These are phyloP conservation scores for Exobasidium cylindrosporum DNA, from an alignment of 1,284 basidiomycete genomes.

Conservation along the genomic window DNA sequence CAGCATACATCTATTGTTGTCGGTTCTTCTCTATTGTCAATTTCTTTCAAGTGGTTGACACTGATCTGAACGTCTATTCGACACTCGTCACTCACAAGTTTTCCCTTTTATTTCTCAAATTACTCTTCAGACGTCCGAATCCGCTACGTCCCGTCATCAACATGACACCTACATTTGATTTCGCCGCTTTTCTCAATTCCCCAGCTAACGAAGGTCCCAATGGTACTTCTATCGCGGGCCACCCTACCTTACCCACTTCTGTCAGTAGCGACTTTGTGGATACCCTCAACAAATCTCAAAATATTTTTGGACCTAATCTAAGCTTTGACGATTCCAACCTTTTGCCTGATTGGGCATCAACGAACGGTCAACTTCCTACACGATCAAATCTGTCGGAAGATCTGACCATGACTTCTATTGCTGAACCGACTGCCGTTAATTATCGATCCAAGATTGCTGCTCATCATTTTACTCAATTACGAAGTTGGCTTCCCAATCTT, in stretches of 20 bases:
- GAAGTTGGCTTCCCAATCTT: constrained; percentile 4
- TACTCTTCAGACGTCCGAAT: constrained; percentile 2
- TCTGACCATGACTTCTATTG: neutral
- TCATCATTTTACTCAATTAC: constrained; percentile 18
- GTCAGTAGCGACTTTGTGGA: constrained; percentile 1
- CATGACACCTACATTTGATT: constrained; percentile 13
- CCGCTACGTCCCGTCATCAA: constrained; percentile 4
- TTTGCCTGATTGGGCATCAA: neutral
- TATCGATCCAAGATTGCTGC: constrained; percentile 22
- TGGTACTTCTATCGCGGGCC: neutral
- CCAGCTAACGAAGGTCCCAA: constrained; percentile 3
- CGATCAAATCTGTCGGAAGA: neutral
- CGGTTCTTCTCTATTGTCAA: neutral
- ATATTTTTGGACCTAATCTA: neutral
- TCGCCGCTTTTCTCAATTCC: constrained; percentile 20
- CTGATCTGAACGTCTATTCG: neutral
- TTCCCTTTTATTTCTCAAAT: neutral
- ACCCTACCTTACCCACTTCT: neutral
- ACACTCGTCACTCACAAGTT: neutral
- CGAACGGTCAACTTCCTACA: neutral
- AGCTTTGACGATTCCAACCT: neutral
- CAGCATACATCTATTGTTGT: neutral
- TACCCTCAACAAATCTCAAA: neutral
- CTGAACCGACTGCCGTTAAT: no score
- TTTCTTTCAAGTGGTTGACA: neutral